These are phyloP conservation scores for Calonectria naviculata DNA, from an alignment of 2,329 filamentous ascomycete genomes.

Conservation along the genomic window DNA sequence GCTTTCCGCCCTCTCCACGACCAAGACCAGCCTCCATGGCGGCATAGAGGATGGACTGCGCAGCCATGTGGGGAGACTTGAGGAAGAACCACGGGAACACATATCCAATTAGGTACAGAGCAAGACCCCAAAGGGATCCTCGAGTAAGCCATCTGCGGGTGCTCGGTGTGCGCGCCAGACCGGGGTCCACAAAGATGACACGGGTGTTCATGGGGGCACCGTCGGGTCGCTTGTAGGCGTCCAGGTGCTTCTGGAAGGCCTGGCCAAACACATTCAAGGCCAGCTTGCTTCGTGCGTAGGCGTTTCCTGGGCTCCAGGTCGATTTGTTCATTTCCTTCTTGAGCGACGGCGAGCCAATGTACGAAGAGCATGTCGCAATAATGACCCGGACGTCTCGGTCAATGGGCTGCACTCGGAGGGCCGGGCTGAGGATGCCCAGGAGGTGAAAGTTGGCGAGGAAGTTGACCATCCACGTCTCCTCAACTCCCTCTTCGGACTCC, in stretches of 20 bases:
- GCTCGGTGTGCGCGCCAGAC: slow-evolving; percentile 85
- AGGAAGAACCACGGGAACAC: slow-evolving; percentile 87
- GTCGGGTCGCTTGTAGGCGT: slow-evolving; percentile 86
- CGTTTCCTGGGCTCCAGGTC: slow-evolving; percentile 65
- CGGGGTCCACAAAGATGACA: slow-evolving; percentile 89
- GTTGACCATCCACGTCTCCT: slow-evolving; percentile 94
- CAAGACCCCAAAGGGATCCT: slow-evolving; percentile 83
- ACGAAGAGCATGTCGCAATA: slow-evolving; percentile 87
- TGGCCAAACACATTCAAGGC: slow-evolving; percentile 90
- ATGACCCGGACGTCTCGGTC: slow-evolving; percentile 93
- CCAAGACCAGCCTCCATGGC: slow-evolving; percentile 83
- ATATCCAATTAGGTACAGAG: slow-evolving; percentile 82
- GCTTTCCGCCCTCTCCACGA: slow-evolving; percentile 71
- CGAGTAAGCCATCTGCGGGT: slow-evolving; percentile 88
- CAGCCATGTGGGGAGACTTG: slow-evolving; percentile 85
- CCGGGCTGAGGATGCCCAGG: slow-evolving; percentile 89
- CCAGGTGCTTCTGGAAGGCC: slow-evolving; percentile 92
- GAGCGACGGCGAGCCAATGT: slow-evolving; percentile 80
- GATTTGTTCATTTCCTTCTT: slow-evolving; percentile 62
- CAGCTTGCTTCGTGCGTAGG: slow-evolving; percentile 76
- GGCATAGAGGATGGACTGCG: slow-evolving; percentile 87
- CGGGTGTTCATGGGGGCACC: slow-evolving; percentile 83
- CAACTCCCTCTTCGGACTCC: slow-evolving; percentile 82
- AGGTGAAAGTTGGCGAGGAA: slow-evolving; percentile 97
- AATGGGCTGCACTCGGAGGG: slow-evolving; percentile 88